Base-by-base conservation (phyloP, 805 yeast genomes). In the Candida dendrica region DNA sequence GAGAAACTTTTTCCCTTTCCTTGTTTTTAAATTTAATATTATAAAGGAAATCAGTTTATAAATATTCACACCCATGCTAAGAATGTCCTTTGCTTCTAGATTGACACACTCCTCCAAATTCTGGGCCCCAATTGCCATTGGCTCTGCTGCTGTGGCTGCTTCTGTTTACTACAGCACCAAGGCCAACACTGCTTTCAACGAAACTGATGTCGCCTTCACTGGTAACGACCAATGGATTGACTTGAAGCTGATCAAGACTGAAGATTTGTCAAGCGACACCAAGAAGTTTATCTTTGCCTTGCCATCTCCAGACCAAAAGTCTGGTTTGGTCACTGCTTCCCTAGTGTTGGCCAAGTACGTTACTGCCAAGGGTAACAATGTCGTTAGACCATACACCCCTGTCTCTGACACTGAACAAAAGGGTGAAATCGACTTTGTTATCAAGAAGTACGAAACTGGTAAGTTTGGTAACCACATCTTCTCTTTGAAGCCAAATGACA, bases 391-490 rank as follows among this genome's bases (percentile, higher is more conserved):
- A 27, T 73, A 73, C 62, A 93, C 98, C 34, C 98, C 98, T 45
- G 74, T 82, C 38, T 75, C 86, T 34, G 88, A 82, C 56, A 66
- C 73, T 39, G 79, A 78, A 43, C 70, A 74, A 46, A 74, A 74
- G 63, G 98, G 98, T 39, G 61, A 74, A 41, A 69, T 95, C 53
- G 86, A 86, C 46, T 75, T 93, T 51, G 76, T 90, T 46, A 72
- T 93, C 66, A 93, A 93, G 77, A 77, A 71, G 48, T 93, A 93
- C 69, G 84, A 81, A 40, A 76, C 72, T 42, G 97, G 98, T 56
- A 84, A 85, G 68, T 80, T 89, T 78, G 77, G 91, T 41, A 69
- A 70, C 58, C 93, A 87, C 66, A 65, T 88, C 45, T 77, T 74
- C 61, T 65, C 65, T 46, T 77, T 91, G 61, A 80, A 84, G 64